These are phyloP conservation scores for Tricladium varicosporioides DNA, from an alignment of 2,329 filamentous ascomycete genomes.

Conservation along the genomic window DNA sequence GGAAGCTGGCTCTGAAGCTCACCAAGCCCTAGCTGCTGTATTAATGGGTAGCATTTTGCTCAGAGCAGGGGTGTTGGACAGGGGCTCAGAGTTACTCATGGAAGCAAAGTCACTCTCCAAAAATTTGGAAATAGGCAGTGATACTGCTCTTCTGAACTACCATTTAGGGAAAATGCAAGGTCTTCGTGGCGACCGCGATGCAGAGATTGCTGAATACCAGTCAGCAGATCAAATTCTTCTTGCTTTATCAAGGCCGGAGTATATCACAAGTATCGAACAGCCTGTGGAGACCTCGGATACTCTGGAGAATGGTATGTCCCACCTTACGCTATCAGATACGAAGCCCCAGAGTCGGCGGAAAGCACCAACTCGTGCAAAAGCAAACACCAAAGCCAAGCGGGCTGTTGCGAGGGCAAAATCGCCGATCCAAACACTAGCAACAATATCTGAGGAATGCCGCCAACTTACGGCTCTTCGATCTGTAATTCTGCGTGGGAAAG, in stretches of 20 bases:
- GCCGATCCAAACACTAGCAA: conserved; percentile 15
- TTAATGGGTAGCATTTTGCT: conserved; percentile 56
- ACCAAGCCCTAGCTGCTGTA: conserved; percentile 51
- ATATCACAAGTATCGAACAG: conserved; percentile 24
- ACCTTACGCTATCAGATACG: conserved; percentile 33
- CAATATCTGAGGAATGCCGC: conserved; percentile 33
- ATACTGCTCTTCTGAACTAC: conserved; percentile 49
- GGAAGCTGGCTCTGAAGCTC: conserved; percentile 32
- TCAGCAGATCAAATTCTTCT: conserved; percentile 44
- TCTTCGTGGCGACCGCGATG: conserved; percentile 43
- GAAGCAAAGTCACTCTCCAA: conserved; percentile 53
- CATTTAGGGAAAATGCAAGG: conserved; percentile 54
- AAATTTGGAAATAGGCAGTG: conserved; percentile 42
- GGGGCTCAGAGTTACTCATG: conserved; percentile 54
- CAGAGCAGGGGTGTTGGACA: conserved; percentile 56
- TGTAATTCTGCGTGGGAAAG: conserved; percentile 50
- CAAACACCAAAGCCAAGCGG: conserved; percentile 28
- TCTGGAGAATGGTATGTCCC: conserved; percentile 25
- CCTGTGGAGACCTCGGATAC: conserved; percentile 17
- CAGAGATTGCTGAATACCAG: conserved; percentile 48
- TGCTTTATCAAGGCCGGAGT: conserved; percentile 41
- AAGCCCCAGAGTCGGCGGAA: conserved; percentile 36
- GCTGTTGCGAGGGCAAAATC: conserved; percentile 28
- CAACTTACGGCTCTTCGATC: conserved; percentile 42
- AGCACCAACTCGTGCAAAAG: conserved; percentile 30